Evolutionary conservation across 2,329 filamentous ascomycete genomes (phyloP), one percentile per base, ranked within the genome.

Genomic region (Remersonia thermophila): DNA sequence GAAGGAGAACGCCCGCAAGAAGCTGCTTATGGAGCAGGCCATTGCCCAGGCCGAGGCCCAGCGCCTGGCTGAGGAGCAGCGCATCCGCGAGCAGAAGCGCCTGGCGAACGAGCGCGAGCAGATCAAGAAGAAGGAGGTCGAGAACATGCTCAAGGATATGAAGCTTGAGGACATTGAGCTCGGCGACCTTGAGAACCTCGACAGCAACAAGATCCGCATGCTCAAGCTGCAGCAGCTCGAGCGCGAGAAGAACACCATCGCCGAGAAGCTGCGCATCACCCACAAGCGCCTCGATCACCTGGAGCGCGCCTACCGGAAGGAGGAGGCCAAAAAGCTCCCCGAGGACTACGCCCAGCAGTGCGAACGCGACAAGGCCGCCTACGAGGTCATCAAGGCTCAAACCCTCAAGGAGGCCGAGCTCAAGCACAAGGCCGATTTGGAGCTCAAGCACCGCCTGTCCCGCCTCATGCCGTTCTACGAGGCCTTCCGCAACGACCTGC

Each of bases 261-360:
- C 83, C 46, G 86, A 95, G 63, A 85, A 83, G 57, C 75, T 96
- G 36, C 80, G 86, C 51, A 77, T 93, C 51, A 93, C 87, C 42
- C 85, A 82, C 58, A 96, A 95, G 75, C 82, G 91, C 46, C 83
- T 95, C 52, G 91, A 98, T 56, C 89, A 98, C 63, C 67, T 98
- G 51, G 91, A 98, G 68, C 83, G 91, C 66, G 91, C 91, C 27
- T 93, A 93, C 73, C 80, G 91, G 53, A 84, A 89, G 59, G 91
- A 96, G 64, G 91, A 98, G 62, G 65, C 80, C 54, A 94, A 95
- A 74, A 89, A 95, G 62, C 67, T 96, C 40, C 67, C 77, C 39
- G 77, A 79, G 34, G 91, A 98, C 54, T 94, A 93, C 55, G 80
- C 83, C 46, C 69, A 67, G 50, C 91, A 98, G 63, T 78, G 80